Conservation (phyloP, 495 filamentous ascomycete species). For the Aspergillus ellipticus region DNA sequence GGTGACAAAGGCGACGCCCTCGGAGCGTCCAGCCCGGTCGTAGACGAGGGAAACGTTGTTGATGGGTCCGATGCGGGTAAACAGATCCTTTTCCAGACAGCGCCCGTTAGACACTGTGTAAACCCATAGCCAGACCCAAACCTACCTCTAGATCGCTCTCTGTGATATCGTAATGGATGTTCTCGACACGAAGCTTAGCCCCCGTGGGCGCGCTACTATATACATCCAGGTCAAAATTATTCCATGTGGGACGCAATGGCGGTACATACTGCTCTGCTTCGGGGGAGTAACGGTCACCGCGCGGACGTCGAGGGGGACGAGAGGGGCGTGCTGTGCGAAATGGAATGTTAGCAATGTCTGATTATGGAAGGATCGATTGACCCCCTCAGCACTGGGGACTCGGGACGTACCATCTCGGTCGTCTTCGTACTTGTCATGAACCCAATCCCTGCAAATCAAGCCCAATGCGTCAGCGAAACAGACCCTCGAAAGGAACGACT, state of each 20-base stretch:
- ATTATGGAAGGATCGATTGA: background rate
- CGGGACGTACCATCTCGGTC: conserved; percentile 44
- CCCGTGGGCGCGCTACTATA: conserved; percentile 41
- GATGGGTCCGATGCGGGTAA: conserved; percentile 72
- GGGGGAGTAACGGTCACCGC: conserved; percentile 40
- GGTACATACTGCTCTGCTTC: conserved; percentile 49
- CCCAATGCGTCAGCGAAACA: conserved; percentile 3
- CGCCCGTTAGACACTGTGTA: background rate
- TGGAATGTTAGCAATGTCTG: conserved; percentile 18
- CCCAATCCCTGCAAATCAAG: conserved; percentile 68
- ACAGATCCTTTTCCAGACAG: conserved; percentile 63
- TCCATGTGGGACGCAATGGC: conserved; percentile 15
- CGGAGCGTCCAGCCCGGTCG: conserved; percentile 86
- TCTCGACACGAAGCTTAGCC: conserved; percentile 80
- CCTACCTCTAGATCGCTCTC: conserved; percentile 78
- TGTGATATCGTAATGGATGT: conserved; percentile 89
- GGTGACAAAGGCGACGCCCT: conserved; percentile 81
- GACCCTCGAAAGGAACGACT: conserved; percentile 9
- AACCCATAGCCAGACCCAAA: background rate
- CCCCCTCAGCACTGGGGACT: background rate
- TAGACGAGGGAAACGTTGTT: conserved; percentile 69
- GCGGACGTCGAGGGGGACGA: conserved; percentile 36
- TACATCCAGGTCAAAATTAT: conserved; percentile 10
- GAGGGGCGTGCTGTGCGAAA: conserved; percentile 35
- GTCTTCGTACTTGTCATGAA: conserved; percentile 84